phyloP scores from a whole-genome alignment of 805 yeast genomes.

The Blastobotrys robertii region DNA sequence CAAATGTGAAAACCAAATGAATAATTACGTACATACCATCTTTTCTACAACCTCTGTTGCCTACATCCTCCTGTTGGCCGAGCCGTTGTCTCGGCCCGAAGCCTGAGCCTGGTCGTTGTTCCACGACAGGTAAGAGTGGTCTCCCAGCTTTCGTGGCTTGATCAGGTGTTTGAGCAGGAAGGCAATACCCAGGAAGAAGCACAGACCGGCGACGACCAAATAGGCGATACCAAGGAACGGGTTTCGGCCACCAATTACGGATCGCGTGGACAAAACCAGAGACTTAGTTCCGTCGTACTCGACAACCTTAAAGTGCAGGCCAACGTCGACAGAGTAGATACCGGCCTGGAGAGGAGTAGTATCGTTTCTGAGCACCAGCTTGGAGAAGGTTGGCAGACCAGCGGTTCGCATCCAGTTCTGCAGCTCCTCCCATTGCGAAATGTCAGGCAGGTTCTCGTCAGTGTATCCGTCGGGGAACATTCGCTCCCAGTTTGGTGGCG shows the following conservation, averaged over 20 bases:
- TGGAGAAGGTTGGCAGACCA: conserved; percentile 81
- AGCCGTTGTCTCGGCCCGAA: conserved; percentile 1
- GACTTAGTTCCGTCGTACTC: conserved; percentile 85
- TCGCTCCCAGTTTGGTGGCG: conserved; percentile 88
- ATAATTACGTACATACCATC: background rate
- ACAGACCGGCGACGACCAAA: conserved; percentile 70
- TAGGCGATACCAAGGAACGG: conserved; percentile 77
- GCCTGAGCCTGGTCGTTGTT: conserved; percentile 21
- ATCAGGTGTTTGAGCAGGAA: conserved; percentile 75
- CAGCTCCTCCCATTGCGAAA: conserved; percentile 68
- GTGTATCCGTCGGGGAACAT: conserved; percentile 82
- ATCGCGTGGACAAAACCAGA: conserved; percentile 68
- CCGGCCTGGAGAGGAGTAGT: conserved; percentile 50
- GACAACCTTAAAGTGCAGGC: conserved; percentile 70
- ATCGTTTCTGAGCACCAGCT: conserved; percentile 68
- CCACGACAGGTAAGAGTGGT: conserved; percentile 57
- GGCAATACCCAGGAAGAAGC: conserved; percentile 58
- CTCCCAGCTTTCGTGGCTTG: conserved; percentile 79
- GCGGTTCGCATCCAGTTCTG: conserved; percentile 99
- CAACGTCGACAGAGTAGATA: conserved; percentile 57
- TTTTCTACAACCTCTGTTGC: background rate
- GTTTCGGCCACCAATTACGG: conserved; percentile 83
- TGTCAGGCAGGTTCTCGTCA: conserved; percentile 60
- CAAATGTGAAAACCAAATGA: background rate
- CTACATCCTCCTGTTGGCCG: conserved; percentile 1